These are phyloP conservation scores for Hyaloscypha variabilis DNA, from an alignment of 495 filamentous ascomycete genomes.

Conservation along the genomic window DNA sequence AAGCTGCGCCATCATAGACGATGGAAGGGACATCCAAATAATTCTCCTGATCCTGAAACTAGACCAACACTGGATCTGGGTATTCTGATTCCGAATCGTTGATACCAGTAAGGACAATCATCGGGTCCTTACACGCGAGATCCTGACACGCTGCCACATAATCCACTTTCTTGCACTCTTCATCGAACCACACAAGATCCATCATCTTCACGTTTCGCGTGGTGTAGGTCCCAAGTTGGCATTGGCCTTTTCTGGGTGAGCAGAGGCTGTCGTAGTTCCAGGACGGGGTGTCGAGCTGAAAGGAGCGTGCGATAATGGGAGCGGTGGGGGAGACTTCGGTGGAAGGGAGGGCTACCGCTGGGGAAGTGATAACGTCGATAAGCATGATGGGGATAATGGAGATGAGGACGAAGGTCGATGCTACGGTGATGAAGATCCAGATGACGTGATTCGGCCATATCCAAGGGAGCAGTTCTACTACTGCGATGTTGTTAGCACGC, in stretches of 20 bases:
- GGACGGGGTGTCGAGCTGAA: not conserved
- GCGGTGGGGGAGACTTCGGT: not conserved
- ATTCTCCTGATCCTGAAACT: not conserved
- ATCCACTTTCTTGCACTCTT: not conserved
- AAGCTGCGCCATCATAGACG: not conserved
- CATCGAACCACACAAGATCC: not conserved
- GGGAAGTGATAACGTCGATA: not conserved
- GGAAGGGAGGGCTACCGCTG: not conserved
- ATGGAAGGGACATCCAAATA: not conserved
- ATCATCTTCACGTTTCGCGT: not conserved
- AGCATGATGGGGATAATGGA: not conserved
- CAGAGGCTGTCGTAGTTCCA: not conserved
- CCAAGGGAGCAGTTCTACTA: no score
- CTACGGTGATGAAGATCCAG: not conserved
- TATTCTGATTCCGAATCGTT: no score
- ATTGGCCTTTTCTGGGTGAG: not conserved
- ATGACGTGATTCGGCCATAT: not conserved
- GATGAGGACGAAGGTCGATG: not conserved
- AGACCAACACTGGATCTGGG: not conserved
- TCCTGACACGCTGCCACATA: not conserved
- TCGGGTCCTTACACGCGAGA: no score
- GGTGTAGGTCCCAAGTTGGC: not conserved
- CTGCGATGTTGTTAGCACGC: not conserved
- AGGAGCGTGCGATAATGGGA: not conserved
- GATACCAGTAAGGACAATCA: no score